Base-by-base conservation (phyloP, 805 yeast species). In the Schwanniomyces vanrijiae region DNA sequence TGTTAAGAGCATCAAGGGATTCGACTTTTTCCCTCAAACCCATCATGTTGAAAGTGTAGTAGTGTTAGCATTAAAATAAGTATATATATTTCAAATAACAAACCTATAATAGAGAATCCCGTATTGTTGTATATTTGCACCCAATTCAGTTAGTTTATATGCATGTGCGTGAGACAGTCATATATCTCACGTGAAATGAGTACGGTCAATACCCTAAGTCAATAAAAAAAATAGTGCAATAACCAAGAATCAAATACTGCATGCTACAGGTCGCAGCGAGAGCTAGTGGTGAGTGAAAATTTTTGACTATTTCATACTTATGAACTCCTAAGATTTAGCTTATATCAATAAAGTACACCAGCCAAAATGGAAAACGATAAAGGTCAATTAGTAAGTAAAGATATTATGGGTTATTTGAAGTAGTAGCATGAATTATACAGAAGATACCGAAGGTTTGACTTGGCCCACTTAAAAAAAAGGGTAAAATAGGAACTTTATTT, bases 311-410 rank as follows among this genome's bases (percentile, higher is more conserved):
- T 22, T 38, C 29, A 38, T 19, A 38, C 24, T 22, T 18, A 11
- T 38, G 42, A 44, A 28, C 31, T 31, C 24, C 19, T 19, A 39
- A 33, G 39, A 29, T 37, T 25, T 38, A 42, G 41, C 49, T 46
- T 40, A 39, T 35, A 45, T 42, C 40, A 26, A 38, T 29, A 38
- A 37, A 43, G 42, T 44, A 46, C 43, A 47, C 43, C 66, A 69
- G 71, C 64, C 87, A 90, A 78, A 73, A 92, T 92, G 99, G 98
- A 92, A 87, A 92, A 94, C 99, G 98, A 94, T 78, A 90, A 89
- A 84, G 98, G 99, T 80, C 96, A 90, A 84, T 86, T 90, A 81
- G 97, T 90, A 88, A 78, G 96, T 89, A 64, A 43, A 45, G 40
- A 49, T 37, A 45, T 31, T 31, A 31, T 11, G 35, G 35, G 19